Base-by-base conservation (phyloP, 2,329 filamentous ascomycete species). In the Pseudonectria buxi region DNA sequence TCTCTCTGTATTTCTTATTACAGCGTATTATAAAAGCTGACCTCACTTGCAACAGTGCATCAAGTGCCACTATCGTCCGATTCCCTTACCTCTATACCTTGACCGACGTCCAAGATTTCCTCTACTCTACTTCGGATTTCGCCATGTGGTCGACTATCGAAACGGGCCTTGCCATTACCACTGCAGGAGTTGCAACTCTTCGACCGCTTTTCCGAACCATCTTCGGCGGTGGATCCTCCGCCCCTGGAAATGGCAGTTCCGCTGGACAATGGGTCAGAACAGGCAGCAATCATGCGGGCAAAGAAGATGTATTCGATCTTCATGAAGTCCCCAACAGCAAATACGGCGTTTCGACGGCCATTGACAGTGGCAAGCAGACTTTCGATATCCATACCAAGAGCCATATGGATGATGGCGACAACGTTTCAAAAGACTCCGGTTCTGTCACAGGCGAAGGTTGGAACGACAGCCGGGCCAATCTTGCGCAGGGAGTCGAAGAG, bases 131-230 rank as follows among this genome's bases (percentile, higher is more conserved):
- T 13, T 56, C 62, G 13, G 64, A 65, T 30, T 50, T 68, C 5
- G 63, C 64, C n/a, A 62, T 69, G 36, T 69, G 65, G 65, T 67
- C 61, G 2, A 67, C 66, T 14, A 56, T 67, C 26, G 65, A 69
- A 43, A 61, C 60, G 4, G 63, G 63, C 4, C 57, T 68, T 26
- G 64, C 59, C 22, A 63, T 68, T 27, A 59, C 56, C 1, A 61
- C 65, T 6, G 56, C 62, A 6, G 57, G 51, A 1, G 35, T 63
- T 2, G 65, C 65, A 6, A 68, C 65, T 1, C 58, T 68, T 1
- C 52, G 55, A 10, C 62, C 63, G 2, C 59, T 65, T 9, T 51
- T 64, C 26, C 40, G 40, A 12, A 33, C 15, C 24, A 41, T 45
- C 28, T 37, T 47, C 22, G 36, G 40, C 6, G 6, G 14, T 10